Conservation (phyloP, 768 basidiomycete species). For the Leccinum disarticulatum region DNA sequence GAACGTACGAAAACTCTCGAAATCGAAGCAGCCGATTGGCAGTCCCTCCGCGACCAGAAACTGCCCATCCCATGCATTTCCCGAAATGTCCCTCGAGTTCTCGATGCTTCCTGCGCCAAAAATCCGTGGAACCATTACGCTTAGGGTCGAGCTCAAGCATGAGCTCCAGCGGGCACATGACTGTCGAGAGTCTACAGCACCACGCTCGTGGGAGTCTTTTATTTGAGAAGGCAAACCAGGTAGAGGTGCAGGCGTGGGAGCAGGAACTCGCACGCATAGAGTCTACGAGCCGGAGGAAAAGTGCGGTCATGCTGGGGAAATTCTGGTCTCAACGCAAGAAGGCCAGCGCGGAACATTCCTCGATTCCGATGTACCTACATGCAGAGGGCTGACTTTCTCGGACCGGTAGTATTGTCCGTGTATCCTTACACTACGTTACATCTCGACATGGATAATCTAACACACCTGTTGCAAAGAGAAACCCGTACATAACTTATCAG, state of each 20-base stretch:
- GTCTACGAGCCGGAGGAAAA: constrained; percentile 50
- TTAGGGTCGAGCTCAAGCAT: constrained; percentile 32
- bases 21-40: constrained; percentile 15
- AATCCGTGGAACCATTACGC: constrained; percentile 28
- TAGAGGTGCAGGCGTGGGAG: constrained; percentile 69
- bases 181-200: constrained; percentile 18
- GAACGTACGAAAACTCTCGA: constrained; percentile 13
- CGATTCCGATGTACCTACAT: constrained; percentile 23
- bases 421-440: constrained; percentile 13
- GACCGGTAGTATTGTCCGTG: not conserved
- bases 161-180: constrained; percentile 49
- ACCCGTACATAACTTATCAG: constrained; percentile 10
- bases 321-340: constrained; percentile 31
- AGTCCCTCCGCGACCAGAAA: constrained; percentile 28
- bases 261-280: constrained; percentile 75
- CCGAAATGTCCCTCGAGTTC: constrained; percentile 12
- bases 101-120: constrained; percentile 23
- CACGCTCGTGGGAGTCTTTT: constrained; percentile 19
- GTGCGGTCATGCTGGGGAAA: constrained; percentile 36
- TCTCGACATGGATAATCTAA: constrained; percentile 2
- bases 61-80: constrained; percentile 21
- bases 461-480: constrained; percentile 15
- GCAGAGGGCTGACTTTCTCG: constrained; percentile 22
- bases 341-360: constrained; percentile 20
- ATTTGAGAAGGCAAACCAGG: constrained; percentile 29